These are phyloP conservation scores for Cryptococcus sp. DNA, from an alignment of 1,284 basidiomycete genomes.

Conservation along the genomic window DNA sequence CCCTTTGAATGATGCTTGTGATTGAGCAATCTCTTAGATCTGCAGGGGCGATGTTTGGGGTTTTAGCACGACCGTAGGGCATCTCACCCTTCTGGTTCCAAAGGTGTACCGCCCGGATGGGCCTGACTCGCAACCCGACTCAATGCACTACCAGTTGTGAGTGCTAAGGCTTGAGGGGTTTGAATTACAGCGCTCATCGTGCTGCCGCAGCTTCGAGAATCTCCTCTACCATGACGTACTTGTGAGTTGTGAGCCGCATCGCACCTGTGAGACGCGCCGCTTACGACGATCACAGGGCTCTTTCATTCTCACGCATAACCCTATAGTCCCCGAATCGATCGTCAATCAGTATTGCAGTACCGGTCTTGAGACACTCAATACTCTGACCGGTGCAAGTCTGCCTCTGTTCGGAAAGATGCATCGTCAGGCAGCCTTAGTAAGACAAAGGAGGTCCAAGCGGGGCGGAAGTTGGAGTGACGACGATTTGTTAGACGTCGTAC, in stretches of 20 bases:
- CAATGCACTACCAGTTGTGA: slow-evolving; percentile 37
- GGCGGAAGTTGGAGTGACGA: slow-evolving; percentile 30
- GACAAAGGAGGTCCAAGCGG: slow-evolving; percentile 18
- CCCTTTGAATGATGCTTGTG: not conserved
- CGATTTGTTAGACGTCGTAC: slow-evolving; percentile 28
- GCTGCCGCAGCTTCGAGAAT: slow-evolving; percentile 35
- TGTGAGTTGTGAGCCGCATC: slow-evolving; percentile 12
- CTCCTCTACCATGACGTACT: slow-evolving; percentile 40
- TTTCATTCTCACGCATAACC: slow-evolving; percentile 25
- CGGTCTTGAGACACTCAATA: slow-evolving; percentile 22
- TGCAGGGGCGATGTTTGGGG: slow-evolving; percentile 45
- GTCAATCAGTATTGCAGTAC: slow-evolving; percentile 13
- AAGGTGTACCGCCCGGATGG: slow-evolving; percentile 21
- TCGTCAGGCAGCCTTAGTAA: slow-evolving; percentile 26
- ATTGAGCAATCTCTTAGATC: slow-evolving; percentile 22
- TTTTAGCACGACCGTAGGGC: slow-evolving; percentile 26
- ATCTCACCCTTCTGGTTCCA: slow-evolving; percentile 19
- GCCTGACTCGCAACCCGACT: slow-evolving; percentile 16
- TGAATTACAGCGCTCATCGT: not conserved
- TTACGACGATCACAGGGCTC: slow-evolving; percentile 19
- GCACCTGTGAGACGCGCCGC: not conserved
- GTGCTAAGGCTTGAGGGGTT: not conserved
- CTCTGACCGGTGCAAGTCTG: slow-evolving; percentile 34
- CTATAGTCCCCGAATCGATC: slow-evolving; percentile 25
- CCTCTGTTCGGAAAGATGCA: slow-evolving; percentile 37